Evolutionary conservation across 192 early-diverging fungal species (phyloP).

Genomic region (Entophlyctis luteolus): DNA sequence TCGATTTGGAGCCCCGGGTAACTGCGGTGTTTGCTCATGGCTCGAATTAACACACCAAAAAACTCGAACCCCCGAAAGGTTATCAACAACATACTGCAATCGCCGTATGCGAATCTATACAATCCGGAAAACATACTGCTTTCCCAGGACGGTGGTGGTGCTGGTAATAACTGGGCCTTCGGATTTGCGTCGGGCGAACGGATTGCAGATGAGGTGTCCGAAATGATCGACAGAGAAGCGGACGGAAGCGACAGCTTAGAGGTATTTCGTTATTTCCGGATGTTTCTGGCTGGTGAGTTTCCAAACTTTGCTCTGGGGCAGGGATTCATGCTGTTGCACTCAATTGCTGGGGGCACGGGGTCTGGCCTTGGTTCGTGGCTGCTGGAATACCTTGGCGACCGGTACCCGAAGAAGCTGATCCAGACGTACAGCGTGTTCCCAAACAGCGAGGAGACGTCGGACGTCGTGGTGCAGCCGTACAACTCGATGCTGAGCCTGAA

Average conservation of each 20-base stretch:
- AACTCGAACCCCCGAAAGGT: constrained; percentile 47
- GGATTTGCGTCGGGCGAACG: constrained; percentile 86
- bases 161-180: constrained; percentile 95
- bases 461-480: constrained; percentile 97
- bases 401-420: constrained; percentile 95
- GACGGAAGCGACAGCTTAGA: constrained; percentile 92
- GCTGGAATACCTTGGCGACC: constrained; percentile 86
- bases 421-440: constrained; percentile 99
- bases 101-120: constrained; percentile 86
- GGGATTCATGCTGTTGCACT: constrained; percentile 95
- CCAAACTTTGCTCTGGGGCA: too few species aligned
- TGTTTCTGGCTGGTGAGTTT: too few species aligned
- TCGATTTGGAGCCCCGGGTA: constrained; percentile 92
- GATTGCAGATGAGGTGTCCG: constrained; percentile 86
- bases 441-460: constrained; percentile 84
- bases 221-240: constrained; percentile 96
- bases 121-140: constrained; percentile 96
- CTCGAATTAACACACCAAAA: neutral
- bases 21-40: neutral
- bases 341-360: constrained; percentile 98
- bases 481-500: constrained; percentile 92
- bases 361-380: constrained; percentile 91
- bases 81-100: constrained; percentile 83
- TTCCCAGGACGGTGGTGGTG: constrained; percentile 91
- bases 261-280: constrained; percentile 47